Evolutionary conservation across 1,139 yeast species (phyloP).

Genomic region (Zygosaccharomyces pseudobailii): DNA sequence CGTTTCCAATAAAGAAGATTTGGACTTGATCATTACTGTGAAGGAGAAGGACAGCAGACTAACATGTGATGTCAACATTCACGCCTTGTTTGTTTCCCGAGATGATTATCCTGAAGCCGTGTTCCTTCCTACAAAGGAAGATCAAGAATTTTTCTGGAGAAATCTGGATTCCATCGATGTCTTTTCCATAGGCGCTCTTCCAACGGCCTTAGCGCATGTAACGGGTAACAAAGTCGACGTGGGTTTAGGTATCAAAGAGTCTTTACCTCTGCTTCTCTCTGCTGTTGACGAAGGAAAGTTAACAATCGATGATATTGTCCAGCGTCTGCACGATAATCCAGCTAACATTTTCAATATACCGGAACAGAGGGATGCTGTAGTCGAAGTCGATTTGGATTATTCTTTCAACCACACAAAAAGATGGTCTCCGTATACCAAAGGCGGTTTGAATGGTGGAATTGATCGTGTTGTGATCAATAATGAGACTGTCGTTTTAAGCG

Average conservation of each 20-base stretch:
- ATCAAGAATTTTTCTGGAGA: conserved; percentile 80
- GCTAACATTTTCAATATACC: conserved; percentile 77
- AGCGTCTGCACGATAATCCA: conserved; percentile 79
- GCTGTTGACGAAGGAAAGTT: conserved; percentile 75
- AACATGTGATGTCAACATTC: conserved; percentile 86
- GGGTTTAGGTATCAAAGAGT: conserved; percentile 75
- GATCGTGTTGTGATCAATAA: conserved; percentile 81
- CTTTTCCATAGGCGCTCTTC: conserved; percentile 80
- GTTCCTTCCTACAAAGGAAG: conserved; percentile 75
- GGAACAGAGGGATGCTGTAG: conserved; percentile 61
- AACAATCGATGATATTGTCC: conserved; percentile 65
- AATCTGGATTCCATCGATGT: conserved; percentile 71
- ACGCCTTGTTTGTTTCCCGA: conserved; percentile 70
- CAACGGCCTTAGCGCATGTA: conserved; percentile 65
- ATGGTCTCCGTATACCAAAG: conserved; percentile 52
- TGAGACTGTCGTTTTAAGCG: conserved; percentile 81
- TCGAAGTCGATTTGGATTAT: conserved; percentile 78
- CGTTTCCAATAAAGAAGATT: conserved; percentile 75
- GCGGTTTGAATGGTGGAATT: conserved; percentile 66
- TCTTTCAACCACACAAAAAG: conserved; percentile 41
- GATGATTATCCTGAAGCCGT: conserved; percentile 65
- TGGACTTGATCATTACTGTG: conserved; percentile 78
- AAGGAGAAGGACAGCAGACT: conserved; percentile 77
- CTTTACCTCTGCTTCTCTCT: conserved; percentile 73
- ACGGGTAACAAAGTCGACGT: conserved; percentile 56